phyloP scores from a whole-genome alignment of 140 eudicot species.

The Bidens hawaiensis region DNA sequence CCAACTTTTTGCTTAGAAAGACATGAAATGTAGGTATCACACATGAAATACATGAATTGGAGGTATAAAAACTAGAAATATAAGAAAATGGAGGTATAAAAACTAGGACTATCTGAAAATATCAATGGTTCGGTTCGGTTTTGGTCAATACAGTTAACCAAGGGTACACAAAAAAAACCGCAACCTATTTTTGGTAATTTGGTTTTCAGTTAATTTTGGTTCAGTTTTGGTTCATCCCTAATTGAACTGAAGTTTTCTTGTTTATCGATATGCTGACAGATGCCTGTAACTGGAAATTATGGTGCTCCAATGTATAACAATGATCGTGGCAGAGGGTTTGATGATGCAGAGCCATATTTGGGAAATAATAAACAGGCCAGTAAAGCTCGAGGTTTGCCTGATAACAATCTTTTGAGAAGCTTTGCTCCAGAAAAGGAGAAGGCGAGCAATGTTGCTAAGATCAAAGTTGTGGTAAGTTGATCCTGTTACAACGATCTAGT shows the following conservation, averaged over 20 bases:
- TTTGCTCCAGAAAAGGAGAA: constrained; percentile 82
- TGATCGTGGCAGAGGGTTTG: constrained; percentile 69
- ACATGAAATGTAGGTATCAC: no score
- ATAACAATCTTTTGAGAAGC: constrained; percentile 53
- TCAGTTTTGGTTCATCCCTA: no score
- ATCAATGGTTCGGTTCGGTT: no score
- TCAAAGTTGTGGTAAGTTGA: constrained; percentile 96
- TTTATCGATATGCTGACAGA: constrained; percentile 28
- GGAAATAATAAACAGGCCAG: constrained; percentile 60
- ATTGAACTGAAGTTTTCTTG: background rate
- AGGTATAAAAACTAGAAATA: no score
- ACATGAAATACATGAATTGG: no score
- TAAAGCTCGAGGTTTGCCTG: constrained; percentile 68
- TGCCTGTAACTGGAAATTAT: constrained; percentile 52
- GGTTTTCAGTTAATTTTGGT: no score
- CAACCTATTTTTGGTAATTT: no score
- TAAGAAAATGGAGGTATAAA: no score
- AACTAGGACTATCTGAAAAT: no score
- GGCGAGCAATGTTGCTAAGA: constrained; percentile 87
- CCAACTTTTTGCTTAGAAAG: no score
- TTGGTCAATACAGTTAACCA: no score
- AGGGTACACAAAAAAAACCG: no score
- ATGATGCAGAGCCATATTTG: constrained; percentile 60
- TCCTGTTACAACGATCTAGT: background rate
- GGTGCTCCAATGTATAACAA: constrained; percentile 56